Conservation (phyloP, 129 eudicot genomes). For the carrot (Daucus carota) region DNA sequence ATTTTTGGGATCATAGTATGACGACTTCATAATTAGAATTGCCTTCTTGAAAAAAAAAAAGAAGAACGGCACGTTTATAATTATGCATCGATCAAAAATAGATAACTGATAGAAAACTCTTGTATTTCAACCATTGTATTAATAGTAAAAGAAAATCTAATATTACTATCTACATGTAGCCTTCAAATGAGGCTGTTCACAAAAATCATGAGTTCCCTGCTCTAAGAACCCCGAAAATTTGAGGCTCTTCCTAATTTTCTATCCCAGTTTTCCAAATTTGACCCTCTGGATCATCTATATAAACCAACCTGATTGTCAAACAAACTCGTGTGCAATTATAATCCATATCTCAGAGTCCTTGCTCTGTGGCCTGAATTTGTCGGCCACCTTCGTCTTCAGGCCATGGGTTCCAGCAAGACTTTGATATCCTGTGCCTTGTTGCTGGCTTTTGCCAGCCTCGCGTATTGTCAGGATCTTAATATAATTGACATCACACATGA, state of each 20-base stretch:
- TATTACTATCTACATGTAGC: neutral
- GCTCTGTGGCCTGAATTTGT: neutral
- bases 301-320: neutral
- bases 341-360: neutral
- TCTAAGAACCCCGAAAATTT: neutral
- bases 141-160: neutral
- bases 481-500: slow-evolving; percentile 50
- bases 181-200: neutral
- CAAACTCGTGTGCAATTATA: neutral
- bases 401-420: neutral
- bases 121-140: neutral
- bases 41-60: neutral
- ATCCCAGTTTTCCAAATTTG: neutral
- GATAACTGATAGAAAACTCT: neutral
- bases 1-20: neutral
- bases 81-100: neutral
- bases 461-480: slow-evolving; percentile 2
- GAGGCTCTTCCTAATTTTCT: neutral
- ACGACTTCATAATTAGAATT: too few relatives aligned
- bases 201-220: neutral
- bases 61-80: neutral
- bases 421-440: neutral
- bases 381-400: neutral
- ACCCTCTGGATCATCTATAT: neutral
- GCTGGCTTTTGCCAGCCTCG: neutral